Conservation (phyloP, 2,329 filamentous ascomycete genomes). For the Rachicladosporium sp. region DNA sequence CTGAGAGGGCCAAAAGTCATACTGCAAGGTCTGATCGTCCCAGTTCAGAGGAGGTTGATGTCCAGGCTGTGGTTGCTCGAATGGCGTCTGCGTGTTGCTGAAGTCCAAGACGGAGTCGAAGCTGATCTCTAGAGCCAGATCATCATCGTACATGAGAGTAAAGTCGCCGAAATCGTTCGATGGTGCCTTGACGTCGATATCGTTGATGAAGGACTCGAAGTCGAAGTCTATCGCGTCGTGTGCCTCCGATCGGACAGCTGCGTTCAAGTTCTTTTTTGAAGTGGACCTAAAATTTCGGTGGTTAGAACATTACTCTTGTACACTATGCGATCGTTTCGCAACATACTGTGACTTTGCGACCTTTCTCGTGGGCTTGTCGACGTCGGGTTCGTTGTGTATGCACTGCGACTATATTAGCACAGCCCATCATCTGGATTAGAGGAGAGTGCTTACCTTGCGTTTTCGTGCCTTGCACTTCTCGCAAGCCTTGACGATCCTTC, state of each 20-base stretch:
- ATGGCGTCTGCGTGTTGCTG: background rate
- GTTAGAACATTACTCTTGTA: background rate
- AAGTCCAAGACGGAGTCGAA: conserved; percentile 11
- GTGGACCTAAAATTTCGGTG: background rate
- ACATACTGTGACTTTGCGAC: conserved; percentile 9
- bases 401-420: conserved; percentile 9
- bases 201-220: background rate
- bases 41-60: conserved; percentile 2
- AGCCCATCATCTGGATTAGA: background rate
- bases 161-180: conserved; percentile 15
- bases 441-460: conserved; percentile 14
- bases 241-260: background rate
- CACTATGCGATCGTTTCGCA: conserved; percentile 1
- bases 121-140: conserved; percentile 8
- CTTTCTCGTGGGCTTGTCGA: conserved; percentile 10
- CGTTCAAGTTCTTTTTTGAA: background rate
- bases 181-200: background rate
- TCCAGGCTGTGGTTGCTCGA: conserved; percentile 2
- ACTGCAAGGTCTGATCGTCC: background rate
- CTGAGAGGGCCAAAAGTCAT: background rate
- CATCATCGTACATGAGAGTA: conserved; percentile 13
- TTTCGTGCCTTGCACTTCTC: conserved; percentile 25
- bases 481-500: conserved; percentile 25
- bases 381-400: conserved; percentile 21
- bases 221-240: conserved; percentile 1